phyloP scores from a whole-genome alignment of 345 rosid species.

The Balakata baccata region DNA sequence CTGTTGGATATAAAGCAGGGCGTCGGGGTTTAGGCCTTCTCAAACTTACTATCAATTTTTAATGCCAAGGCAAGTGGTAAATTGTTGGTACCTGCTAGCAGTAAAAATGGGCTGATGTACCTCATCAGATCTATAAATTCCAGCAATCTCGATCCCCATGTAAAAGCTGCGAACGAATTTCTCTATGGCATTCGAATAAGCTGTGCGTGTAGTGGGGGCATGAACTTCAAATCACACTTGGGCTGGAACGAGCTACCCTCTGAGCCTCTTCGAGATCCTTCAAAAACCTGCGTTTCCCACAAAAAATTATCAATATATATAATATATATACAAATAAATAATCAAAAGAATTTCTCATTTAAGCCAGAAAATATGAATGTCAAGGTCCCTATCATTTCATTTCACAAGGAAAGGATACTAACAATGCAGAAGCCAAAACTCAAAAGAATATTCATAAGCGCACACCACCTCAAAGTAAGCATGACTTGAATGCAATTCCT shows the following conservation, averaged over 20 bases:
- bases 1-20: not conserved
- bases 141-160: not conserved
- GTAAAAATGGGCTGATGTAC: not conserved
- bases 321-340: not conserved
- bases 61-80: not conserved
- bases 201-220: not conserved
- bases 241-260: constrained; percentile 55
- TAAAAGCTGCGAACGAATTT: constrained; percentile 13
- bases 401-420: too few species aligned
- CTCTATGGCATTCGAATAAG: constrained; percentile 20
- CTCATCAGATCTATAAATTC: not conserved
- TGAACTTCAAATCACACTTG: constrained; percentile 43
- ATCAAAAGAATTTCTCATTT: not conserved
- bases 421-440: not conserved
- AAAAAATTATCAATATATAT: not conserved
- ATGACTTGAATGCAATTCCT: not conserved
- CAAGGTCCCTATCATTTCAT: not conserved
- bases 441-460: too few species aligned
- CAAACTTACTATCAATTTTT: not conserved
- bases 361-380: not conserved
- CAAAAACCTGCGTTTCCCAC: constrained; percentile 50
- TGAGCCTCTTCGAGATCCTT: constrained; percentile 88
- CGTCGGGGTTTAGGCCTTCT: not conserved
- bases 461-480: not conserved
- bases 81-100: not conserved